These are phyloP conservation scores for Aspergillus sp. DNA, from an alignment of 2,329 filamentous ascomycete species.

Conservation along the genomic window DNA sequence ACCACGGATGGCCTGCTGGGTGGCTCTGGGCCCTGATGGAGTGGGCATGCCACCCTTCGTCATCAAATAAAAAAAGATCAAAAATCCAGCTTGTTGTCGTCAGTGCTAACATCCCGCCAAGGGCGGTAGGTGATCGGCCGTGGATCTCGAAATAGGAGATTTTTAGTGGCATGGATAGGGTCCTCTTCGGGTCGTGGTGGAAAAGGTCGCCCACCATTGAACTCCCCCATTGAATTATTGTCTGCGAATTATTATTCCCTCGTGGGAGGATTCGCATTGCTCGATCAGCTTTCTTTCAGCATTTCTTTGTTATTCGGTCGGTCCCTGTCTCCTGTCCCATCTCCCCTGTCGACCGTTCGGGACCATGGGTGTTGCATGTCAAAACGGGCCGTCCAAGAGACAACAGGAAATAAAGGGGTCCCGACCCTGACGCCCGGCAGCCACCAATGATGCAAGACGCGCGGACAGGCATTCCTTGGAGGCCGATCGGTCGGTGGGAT, in stretches of 20 bases:
- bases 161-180: conserved; percentile 2
- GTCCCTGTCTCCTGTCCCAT: background rate
- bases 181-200: background rate
- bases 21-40: conserved; percentile 5
- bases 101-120: conserved; percentile 3
- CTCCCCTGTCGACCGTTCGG: background rate
- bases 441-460: conserved; percentile 4
- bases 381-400: background rate
- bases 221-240: too few relatives aligned
- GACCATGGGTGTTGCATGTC: background rate
- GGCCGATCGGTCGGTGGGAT: background rate
- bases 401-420: background rate
- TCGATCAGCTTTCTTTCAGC: too few relatives aligned
- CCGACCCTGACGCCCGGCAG: background rate
- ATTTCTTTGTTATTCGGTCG: too few relatives aligned
- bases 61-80: background rate
- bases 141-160: conserved; percentile 9
- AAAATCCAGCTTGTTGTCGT: background rate
- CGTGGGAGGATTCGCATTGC: too few relatives aligned
- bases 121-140: conserved; percentile 6
- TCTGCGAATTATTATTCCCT: too few relatives aligned
- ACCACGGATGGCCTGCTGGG: background rate
- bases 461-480: conserved; percentile 5
- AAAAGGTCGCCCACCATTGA: too few relatives aligned
- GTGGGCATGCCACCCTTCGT: conserved; percentile 1